Base-by-base conservation (phyloP, 345 rosid genomes). In the Euphorbia peplus region DNA sequence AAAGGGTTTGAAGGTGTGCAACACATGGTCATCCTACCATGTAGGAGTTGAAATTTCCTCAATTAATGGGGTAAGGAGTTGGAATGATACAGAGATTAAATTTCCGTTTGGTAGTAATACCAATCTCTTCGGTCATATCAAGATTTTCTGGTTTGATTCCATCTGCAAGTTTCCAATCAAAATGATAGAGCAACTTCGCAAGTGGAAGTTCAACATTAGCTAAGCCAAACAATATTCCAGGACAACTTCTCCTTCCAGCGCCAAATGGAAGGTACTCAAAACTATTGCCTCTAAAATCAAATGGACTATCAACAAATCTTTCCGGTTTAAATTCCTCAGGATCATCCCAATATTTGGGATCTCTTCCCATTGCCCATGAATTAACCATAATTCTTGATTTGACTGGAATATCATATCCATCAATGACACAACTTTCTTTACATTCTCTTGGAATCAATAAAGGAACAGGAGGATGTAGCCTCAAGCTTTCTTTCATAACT, bases 261-360 rank as follows among this genome's bases (percentile, higher is more conserved):
- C 58, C 64, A 60, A 65, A 65, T 16, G 69, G 69, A 8, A 65
- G 3, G 10, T n/a, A 66, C 30, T 52, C 51, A 9, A 66, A 51
- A 21, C 32, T 32, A 18, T 50, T 55, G 0, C 71, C 71, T 32
- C 10, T 62, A 9, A 11, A 63, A 26, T 70, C 74, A 2, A 37
- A 3, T 11, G 28, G 11, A 39, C 26, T 5, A 2, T 61, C 68
- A 0, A 28, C n/a, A 28, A 69, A 69, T 60, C 72, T 69, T 30
- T 69, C 72, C 0, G 72, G 72, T 13, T 46, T 18, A 42, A 46
- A 69, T 26, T 10, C 32, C 16, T 69, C 72, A 0, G 72, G 52
- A 28, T 60, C 70, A 1, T 3, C 14, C 70, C 60, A 66, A 24
- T 35, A 19, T 4, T 35, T 12, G 0, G 60, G 30, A 48, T 69